Percentiles rank a stretch among this genome's conserved stretches.
Conservation (phyloP, 371 early-diverging fungal species). For the Syncephalastrum monosporum region DNA sequence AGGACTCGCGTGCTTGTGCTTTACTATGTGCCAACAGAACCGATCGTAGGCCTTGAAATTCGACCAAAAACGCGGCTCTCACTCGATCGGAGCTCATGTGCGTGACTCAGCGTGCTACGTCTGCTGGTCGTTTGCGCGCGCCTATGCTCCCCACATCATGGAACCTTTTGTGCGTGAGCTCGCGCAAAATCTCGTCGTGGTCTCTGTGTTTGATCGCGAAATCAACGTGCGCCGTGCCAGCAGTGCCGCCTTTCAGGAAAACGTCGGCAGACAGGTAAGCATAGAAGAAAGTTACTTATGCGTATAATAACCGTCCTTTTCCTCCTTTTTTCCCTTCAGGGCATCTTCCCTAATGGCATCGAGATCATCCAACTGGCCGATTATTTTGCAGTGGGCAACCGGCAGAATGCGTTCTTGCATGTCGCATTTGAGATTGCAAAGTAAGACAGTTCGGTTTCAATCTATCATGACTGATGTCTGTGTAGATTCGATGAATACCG, state of each 20-base stretch:
- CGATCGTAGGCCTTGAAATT: slow-evolving; percentile 72
- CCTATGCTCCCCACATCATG: slow-evolving; percentile 76
- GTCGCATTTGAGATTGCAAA: slow-evolving; percentile 69
- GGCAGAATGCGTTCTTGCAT: slow-evolving; percentile 67
- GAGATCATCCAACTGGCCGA: slow-evolving; percentile 88
- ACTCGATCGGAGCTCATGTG: slow-evolving; percentile 92
- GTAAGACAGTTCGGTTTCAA: slow-evolving; percentile 42
- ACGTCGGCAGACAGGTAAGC: slow-evolving; percentile 87
- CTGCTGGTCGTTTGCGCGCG: slow-evolving; percentile 96
- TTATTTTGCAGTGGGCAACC: slow-evolving; percentile 89
- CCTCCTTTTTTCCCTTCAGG: slow-evolving; percentile 28
- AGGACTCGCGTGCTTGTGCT: background rate
- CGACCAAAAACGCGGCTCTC: slow-evolving; percentile 83
- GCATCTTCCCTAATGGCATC: slow-evolving; percentile 93
- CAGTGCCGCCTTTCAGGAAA: slow-evolving; percentile 96
- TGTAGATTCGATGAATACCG: slow-evolving; percentile 75
- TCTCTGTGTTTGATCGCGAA: slow-evolving; percentile 91
- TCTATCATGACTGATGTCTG: background rate
- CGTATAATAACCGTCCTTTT: no score
- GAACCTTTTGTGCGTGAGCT: slow-evolving; percentile 59
- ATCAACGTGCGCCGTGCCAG: slow-evolving; percentile 93
- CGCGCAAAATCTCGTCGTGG: slow-evolving; percentile 74
- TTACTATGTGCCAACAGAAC: no score
- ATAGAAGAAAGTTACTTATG: no score
- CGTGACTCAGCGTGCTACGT: slow-evolving; percentile 97